phyloP scores from a whole-genome alignment of 2,329 filamentous ascomycete genomes.

The Xylaria polymorpha region DNA sequence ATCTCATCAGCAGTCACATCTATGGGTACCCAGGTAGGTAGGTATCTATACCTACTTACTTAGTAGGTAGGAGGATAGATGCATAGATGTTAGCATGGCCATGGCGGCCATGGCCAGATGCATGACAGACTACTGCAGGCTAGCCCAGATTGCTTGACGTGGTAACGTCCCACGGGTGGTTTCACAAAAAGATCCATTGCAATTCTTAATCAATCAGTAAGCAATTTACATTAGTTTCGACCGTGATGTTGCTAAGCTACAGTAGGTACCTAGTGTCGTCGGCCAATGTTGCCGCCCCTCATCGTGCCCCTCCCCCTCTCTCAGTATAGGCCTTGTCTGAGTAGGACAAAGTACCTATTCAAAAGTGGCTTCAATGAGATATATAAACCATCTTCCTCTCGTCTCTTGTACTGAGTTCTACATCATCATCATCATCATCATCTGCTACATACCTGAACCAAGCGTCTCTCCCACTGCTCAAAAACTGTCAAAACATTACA shows the following conservation, averaged over 20 bases:
- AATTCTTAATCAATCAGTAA: slow-evolving; percentile 37
- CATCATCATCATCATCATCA: slow-evolving; percentile 3
- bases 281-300: neutral
- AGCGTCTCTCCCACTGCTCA: neutral
- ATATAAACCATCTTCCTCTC: slow-evolving; percentile 31
- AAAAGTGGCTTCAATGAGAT: neutral
- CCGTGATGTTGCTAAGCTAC: neutral
- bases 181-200: slow-evolving; percentile 12
- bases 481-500: slow-evolving; percentile 1
- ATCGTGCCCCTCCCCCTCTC: slow-evolving; percentile 14
- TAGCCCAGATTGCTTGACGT: slow-evolving; percentile 1
- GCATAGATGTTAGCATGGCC: too few species aligned
- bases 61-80: too few species aligned
- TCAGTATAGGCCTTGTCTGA: neutral
- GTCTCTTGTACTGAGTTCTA: neutral
- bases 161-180: slow-evolving; percentile 7
- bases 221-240: slow-evolving; percentile 23
- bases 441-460: slow-evolving; percentile 11
- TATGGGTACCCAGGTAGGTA: too few species aligned
- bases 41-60: too few species aligned
- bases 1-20: slow-evolving; percentile 33
- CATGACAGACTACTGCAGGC: slow-evolving; percentile 4
- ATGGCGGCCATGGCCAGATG: too few species aligned
- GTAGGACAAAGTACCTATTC: neutral
- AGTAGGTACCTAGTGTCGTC: neutral